These are phyloP conservation scores for Tetratostichococcus sp. DNA, from an alignment of 139 green algal genomes.

Conservation along the genomic window DNA sequence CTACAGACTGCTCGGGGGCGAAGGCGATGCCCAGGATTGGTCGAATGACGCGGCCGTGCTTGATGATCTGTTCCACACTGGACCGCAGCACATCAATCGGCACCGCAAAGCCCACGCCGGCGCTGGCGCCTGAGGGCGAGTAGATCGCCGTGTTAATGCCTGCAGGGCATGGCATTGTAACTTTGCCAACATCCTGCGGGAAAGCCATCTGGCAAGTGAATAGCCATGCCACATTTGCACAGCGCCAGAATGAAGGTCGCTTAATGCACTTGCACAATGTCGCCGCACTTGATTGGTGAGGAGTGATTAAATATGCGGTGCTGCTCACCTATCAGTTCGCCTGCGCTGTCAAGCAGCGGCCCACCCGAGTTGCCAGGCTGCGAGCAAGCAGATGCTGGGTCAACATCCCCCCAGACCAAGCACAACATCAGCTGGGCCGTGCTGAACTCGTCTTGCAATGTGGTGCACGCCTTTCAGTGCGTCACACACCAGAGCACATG, in stretches of 20 bases:
- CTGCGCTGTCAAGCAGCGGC: constrained; percentile 49
- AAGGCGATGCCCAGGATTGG: constrained; percentile 89
- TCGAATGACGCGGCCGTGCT: constrained; percentile 47
- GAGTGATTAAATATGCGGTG: too few species aligned
- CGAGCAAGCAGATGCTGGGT: background rate
- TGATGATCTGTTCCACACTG: constrained; percentile 74
- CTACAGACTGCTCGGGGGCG: constrained; percentile 70
- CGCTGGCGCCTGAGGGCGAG: constrained; percentile 62
- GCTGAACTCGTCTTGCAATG: too few species aligned
- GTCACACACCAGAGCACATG: too few species aligned
- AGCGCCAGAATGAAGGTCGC: too few species aligned
- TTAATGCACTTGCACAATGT: too few species aligned
- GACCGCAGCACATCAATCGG: constrained; percentile 59
- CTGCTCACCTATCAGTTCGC: constrained; percentile 23
- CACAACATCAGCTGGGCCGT: too few species aligned
- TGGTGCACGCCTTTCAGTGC: background rate
- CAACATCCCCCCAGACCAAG: too few species aligned
- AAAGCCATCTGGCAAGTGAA: too few species aligned
- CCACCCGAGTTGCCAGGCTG: constrained; percentile 53
- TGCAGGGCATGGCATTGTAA: too few species aligned
- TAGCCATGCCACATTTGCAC: too few species aligned
- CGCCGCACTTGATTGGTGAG: too few species aligned
- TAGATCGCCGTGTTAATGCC: constrained; percentile 85
- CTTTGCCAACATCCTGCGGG: too few species aligned
- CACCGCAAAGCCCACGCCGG: constrained; percentile 82